Evolutionary conservation across 306 rosid genomes (phyloP).

Genomic region (Trichosanthes cucumerina): DNA sequence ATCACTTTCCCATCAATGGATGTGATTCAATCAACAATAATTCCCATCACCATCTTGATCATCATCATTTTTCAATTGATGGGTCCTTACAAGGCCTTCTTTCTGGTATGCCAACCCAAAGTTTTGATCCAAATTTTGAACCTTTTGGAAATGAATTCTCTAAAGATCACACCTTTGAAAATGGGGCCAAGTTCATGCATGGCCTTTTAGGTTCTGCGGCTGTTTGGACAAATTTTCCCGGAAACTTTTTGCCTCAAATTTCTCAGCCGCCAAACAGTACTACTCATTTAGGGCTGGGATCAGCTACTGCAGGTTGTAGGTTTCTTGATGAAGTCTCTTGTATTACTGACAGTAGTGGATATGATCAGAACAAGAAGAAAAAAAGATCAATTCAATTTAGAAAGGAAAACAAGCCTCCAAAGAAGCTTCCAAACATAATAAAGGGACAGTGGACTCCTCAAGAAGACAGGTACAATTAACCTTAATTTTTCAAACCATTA

Average conservation of each 20-base stretch:
- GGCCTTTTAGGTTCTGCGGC: neutral
- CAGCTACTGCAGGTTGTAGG: neutral
- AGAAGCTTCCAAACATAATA: slow-evolving; percentile 13
- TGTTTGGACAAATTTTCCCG: slow-evolving; percentile 14
- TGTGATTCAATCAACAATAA: neutral
- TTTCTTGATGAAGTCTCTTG: neutral
- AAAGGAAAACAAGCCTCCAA: slow-evolving; percentile 8
- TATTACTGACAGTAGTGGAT: neutral
- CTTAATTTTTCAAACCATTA: neutral
- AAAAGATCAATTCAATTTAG: slow-evolving; percentile 3
- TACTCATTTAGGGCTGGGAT: slow-evolving; percentile 9
- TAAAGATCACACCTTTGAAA: neutral
- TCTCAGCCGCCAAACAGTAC: slow-evolving; percentile 1
- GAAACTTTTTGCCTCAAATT: neutral
- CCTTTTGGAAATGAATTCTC: slow-evolving; percentile 9
- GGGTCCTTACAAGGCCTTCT: slow-evolving; percentile 20
- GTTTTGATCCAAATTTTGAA: neutral
- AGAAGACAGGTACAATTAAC: slow-evolving; percentile 44
- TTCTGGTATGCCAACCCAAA: slow-evolving; percentile 11
- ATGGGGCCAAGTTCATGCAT: slow-evolving; percentile 22
- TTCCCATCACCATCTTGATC: neutral
- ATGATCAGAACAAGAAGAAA: neutral
- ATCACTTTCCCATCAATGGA: slow-evolving; percentile 7
- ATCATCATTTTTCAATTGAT: neutral
- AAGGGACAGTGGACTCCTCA: slow-evolving; percentile 62